phyloP scores from a whole-genome alignment of 2,329 filamentous ascomycete species.

The Coleophoma eucalyptorum region DNA sequence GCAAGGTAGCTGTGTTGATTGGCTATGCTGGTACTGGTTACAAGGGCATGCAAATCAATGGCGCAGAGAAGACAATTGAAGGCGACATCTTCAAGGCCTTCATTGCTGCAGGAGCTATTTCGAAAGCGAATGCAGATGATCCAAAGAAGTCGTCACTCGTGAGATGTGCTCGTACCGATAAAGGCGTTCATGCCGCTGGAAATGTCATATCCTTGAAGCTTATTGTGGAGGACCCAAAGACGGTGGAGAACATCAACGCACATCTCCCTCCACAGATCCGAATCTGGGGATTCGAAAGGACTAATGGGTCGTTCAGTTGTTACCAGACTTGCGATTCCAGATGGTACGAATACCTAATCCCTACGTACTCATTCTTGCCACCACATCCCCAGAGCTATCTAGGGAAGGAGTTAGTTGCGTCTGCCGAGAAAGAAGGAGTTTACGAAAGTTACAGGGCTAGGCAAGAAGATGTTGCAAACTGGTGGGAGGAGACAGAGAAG shows the following conservation, averaged over 20 bases:
- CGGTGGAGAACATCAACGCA: slow-evolving; percentile 88
- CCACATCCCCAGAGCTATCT: slow-evolving; percentile 87
- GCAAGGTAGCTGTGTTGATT: slow-evolving; percentile 93
- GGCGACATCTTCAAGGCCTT: slow-evolving; percentile 92
- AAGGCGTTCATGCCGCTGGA: slow-evolving; percentile 93
- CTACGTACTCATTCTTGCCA: slow-evolving; percentile 86
- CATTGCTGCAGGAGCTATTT: slow-evolving; percentile 86
- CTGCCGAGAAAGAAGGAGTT: slow-evolving; percentile 69
- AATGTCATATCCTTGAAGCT: slow-evolving; percentile 95
- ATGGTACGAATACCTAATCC: slow-evolving; percentile 96
- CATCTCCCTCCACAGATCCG: slow-evolving; percentile 84
- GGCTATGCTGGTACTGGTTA: slow-evolving; percentile 97
- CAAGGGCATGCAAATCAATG: slow-evolving; percentile 91
- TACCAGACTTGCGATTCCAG: slow-evolving; percentile 93
- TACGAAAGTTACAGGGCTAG: slow-evolving; percentile 64
- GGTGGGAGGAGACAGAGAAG: slow-evolving; percentile 81
- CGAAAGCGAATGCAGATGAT: slow-evolving; percentile 94
- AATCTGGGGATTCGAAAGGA: slow-evolving; percentile 89
- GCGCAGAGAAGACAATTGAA: slow-evolving; percentile 86
- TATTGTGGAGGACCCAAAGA: slow-evolving; percentile 86
- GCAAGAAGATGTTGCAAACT: slow-evolving; percentile 74
- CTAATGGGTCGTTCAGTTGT: slow-evolving; percentile 87
- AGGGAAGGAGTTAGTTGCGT: slow-evolving; percentile 76
- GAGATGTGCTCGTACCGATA: slow-evolving; percentile 92
- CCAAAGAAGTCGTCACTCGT: slow-evolving; percentile 95